Percentiles rank a stretch among this genome's conserved stretches.
Evolutionary conservation across 306 rosid genomes (phyloP).

Genomic region (Ochetophila trinervis): DNA sequence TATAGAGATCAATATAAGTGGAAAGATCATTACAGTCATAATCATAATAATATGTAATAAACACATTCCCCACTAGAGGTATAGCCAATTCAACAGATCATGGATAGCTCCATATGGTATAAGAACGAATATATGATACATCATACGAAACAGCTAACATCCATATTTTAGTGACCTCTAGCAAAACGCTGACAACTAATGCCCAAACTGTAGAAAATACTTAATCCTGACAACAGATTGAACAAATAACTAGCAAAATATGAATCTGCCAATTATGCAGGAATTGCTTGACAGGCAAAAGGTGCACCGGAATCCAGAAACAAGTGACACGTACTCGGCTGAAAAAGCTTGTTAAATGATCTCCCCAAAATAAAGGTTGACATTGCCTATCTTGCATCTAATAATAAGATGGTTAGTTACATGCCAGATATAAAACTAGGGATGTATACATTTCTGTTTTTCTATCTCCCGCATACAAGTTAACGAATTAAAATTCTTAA

Average conservation of each 20-base stretch:
- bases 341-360: not conserved
- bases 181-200: too few relatives aligned
- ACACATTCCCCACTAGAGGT: too few relatives aligned
- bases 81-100: not conserved
- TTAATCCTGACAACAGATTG: not conserved
- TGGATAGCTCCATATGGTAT: not conserved
- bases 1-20: too few relatives aligned
- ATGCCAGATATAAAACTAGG: too few relatives aligned
- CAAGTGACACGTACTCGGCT: not conserved
- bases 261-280: too few relatives aligned
- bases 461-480: not conserved
- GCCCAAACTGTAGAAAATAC: not conserved
- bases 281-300: not conserved
- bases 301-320: not conserved
- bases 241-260: not conserved
- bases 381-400: not conserved
- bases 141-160: constrained; percentile 6
- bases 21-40: too few relatives aligned
- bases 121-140: not conserved
- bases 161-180: constrained; percentile 11
- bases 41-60: too few relatives aligned
- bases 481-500: too few relatives aligned
- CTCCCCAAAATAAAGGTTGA: not conserved
- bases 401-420: not conserved
- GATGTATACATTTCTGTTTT: too few relatives aligned